phyloP scores from a whole-genome alignment of 2,329 filamentous ascomycete genomes.

The Lithohypha guttulata region DNA sequence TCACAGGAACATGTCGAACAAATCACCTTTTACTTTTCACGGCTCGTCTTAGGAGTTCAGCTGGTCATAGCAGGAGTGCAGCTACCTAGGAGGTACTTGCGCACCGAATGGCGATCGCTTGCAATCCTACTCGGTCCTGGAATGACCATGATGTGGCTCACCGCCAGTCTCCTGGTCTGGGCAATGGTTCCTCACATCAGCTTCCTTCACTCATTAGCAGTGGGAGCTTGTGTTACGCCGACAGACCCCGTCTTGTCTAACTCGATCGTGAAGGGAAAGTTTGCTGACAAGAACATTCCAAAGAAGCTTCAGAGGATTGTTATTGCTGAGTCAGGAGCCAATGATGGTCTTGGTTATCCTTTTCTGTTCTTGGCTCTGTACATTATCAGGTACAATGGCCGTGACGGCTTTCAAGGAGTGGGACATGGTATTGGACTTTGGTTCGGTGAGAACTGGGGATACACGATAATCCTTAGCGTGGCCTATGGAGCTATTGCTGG shows the following conservation, averaged over 20 bases:
- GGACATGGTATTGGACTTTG: conserved; percentile 62
- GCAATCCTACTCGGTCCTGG: conserved; percentile 66
- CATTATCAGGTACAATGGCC: conserved; percentile 58
- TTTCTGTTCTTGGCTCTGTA: conserved; percentile 80
- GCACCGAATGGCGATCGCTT: conserved; percentile 67
- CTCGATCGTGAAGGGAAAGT: conserved; percentile 85
- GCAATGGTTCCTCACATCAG: conserved; percentile 58
- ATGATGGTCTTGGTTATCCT: conserved; percentile 80
- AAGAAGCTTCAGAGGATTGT: conserved; percentile 70
- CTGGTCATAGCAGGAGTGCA: conserved; percentile 81
- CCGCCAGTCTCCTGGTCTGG: conserved; percentile 70
- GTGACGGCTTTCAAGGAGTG: conserved; percentile 44
- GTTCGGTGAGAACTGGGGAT: conserved; percentile 78
- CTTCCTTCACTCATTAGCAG: conserved; percentile 67
- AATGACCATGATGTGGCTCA: conserved; percentile 80
- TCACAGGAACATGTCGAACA: conserved; percentile 50
- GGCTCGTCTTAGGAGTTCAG: conserved; percentile 81
- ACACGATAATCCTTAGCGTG: conserved; percentile 68
- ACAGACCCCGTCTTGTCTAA: conserved; percentile 84
- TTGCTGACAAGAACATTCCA: conserved; percentile 83
- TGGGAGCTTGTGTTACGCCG: conserved; percentile 81
- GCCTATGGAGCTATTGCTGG: conserved; percentile 68
- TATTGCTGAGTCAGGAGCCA: conserved; percentile 72
- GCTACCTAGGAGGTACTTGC: conserved; percentile 70
- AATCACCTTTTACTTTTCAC: conserved; percentile 73